phyloP scores from a whole-genome alignment of 2,329 filamentous ascomycete species.

The Hymenoscyphus fructigenus region DNA sequence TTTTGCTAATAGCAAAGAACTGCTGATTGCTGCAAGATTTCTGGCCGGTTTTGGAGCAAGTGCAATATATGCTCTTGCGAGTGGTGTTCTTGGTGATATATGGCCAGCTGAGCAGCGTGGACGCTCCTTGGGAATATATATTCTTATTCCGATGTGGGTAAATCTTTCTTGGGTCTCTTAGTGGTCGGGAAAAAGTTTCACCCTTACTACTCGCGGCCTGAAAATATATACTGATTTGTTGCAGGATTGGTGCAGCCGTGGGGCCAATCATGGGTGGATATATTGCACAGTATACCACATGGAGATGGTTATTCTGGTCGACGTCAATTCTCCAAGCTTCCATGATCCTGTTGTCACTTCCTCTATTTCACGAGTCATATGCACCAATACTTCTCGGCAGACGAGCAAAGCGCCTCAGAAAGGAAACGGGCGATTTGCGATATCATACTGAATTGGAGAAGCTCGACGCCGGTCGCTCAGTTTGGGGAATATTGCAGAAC shows the following conservation, averaged over 20 bases:
- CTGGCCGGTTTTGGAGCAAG: constrained; percentile 58
- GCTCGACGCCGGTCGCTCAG: neutral
- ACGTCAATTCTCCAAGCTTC: neutral
- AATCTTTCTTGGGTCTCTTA: no score
- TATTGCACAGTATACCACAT: neutral
- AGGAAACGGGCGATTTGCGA: neutral
- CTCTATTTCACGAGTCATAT: neutral
- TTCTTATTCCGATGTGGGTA: constrained; percentile 53
- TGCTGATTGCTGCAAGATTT: constrained; percentile 59
- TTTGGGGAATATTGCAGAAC: neutral
- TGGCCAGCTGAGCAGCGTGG: constrained; percentile 61
- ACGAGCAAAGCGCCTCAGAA: neutral
- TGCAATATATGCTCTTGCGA: constrained; percentile 50
- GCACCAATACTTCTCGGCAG: neutral
- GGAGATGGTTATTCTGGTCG: neutral
- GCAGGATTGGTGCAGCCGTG: neutral
- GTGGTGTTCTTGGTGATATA: constrained; percentile 53
- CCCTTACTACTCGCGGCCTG: no score
- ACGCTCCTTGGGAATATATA: constrained; percentile 58
- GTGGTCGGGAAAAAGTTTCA: no score
- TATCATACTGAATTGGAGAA: neutral
- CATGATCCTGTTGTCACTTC: neutral
- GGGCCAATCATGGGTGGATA: neutral
- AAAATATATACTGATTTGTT: no score
- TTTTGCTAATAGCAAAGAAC: constrained; percentile 47